These are phyloP conservation scores for Mycena indigotica DNA, from an alignment of 768 basidiomycete species.

Conservation along the genomic window DNA sequence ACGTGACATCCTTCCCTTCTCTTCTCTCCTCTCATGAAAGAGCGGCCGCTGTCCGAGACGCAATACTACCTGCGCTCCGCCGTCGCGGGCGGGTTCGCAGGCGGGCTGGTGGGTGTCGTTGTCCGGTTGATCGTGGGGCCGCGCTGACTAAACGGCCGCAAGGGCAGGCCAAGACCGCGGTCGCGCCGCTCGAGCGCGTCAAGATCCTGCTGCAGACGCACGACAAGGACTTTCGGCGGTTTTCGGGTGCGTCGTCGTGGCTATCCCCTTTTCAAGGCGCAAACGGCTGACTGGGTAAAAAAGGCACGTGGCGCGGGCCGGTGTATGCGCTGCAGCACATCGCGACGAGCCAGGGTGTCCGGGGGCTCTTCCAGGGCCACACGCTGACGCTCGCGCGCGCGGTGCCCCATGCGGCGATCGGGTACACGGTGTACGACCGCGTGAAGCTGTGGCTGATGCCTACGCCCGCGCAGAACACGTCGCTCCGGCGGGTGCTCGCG, in stretches of 20 bases:
- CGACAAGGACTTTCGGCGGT: conserved; percentile 92
- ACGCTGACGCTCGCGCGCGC: conserved; percentile 92
- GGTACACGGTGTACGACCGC: conserved; percentile 96
- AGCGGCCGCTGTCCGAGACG: conserved; percentile 4
- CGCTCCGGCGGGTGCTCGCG: conserved; percentile 76
- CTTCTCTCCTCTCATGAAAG: background rate
- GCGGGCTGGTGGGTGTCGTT: conserved; percentile 75
- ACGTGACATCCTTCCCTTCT: background rate
- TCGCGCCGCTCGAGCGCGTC: conserved; percentile 95
- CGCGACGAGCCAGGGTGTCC: conserved; percentile 62
- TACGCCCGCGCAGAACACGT: conserved; percentile 74
- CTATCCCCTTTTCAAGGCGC: too few relatives aligned
- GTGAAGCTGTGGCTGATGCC: conserved; percentile 78
- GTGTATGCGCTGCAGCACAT: conserved; percentile 77
- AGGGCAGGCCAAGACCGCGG: conserved; percentile 85
- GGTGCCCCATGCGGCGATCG: conserved; percentile 96
- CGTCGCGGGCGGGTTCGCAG: conserved; percentile 90
- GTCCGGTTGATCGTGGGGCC: conserved; percentile 6
- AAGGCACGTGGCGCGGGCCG: conserved; percentile 88
- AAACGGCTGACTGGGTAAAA: too few relatives aligned
- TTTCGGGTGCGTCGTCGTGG: conserved; percentile 81
- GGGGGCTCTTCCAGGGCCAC: conserved; percentile 93
- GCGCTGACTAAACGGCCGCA: conserved; percentile 17
- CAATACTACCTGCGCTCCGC: conserved; percentile 67
- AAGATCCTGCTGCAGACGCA: conserved; percentile 99